Percentiles rank a stretch among this genome's conserved stretches.
phyloP scores from a whole-genome alignment of 2,329 filamentous ascomycete species.

The Chaetomium sp. region DNA sequence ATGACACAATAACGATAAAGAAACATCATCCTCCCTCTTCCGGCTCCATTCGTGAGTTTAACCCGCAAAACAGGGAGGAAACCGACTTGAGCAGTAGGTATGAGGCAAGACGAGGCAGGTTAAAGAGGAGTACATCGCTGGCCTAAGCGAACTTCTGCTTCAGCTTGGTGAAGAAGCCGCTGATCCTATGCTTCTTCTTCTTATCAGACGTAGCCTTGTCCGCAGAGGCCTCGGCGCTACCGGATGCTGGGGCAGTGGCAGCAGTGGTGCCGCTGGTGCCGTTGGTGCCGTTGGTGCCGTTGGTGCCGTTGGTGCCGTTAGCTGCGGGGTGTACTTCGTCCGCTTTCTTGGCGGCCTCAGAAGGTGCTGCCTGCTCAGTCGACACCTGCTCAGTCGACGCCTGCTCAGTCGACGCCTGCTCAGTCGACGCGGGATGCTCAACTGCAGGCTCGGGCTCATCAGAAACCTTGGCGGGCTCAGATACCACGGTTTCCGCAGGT shows the following conservation, averaged over 20 bases:
- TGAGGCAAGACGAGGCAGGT: not conserved
- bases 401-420: no score
- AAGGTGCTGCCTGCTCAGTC: constrained; percentile 10
- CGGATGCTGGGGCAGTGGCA: constrained; percentile 28
- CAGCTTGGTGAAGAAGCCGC: constrained; percentile 62
- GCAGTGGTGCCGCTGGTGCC: constrained; percentile 24
- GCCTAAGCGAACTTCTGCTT: constrained; percentile 47
- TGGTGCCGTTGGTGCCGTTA: constrained; percentile 28
- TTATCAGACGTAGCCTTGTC: constrained; percentile 48
- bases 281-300: constrained; percentile 25
- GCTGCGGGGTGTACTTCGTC: constrained; percentile 23
- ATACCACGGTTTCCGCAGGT: not conserved
- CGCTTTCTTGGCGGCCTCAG: constrained; percentile 23
- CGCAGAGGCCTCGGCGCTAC: not conserved
- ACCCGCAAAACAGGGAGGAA: not conserved
- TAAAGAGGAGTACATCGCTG: not conserved
- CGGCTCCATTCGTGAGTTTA: not conserved
- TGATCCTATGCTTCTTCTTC: constrained; percentile 69
- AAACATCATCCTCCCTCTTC: constrained; percentile 7
- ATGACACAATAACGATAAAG: not conserved
- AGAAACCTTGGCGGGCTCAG: not conserved
- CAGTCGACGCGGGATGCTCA: constrained; percentile 7
- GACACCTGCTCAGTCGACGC: no score
- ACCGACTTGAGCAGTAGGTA: not conserved
- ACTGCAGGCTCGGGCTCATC: constrained; percentile 19